Evolutionary conservation across 139 green algal genomes (phyloP).

Genomic region (Chlorella sp.): DNA sequence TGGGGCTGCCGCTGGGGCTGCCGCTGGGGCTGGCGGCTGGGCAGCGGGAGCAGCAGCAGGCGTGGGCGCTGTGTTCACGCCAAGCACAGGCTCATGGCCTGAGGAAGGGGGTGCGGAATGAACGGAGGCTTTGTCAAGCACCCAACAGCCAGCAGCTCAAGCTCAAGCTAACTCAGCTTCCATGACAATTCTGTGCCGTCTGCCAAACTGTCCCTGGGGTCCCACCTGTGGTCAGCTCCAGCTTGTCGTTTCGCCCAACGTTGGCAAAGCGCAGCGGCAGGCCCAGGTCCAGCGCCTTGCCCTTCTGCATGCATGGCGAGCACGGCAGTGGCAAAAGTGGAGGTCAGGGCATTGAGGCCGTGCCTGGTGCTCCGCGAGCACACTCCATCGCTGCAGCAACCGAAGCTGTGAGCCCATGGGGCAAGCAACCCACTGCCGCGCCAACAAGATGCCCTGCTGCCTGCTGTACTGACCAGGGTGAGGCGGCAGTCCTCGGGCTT

Average conservation of each 20-base stretch:
- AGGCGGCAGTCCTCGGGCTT: slow-evolving; percentile 42
- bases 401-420: too few relatives aligned
- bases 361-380: too few relatives aligned
- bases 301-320: slow-evolving; percentile 4
- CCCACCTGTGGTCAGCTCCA: slow-evolving; percentile 53
- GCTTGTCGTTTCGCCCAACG: slow-evolving; percentile 41
- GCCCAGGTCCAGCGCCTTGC: slow-evolving; percentile 45
- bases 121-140: too few relatives aligned
- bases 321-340: too few relatives aligned
- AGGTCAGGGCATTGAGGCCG: too few relatives aligned
- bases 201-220: too few relatives aligned
- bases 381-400: too few relatives aligned
- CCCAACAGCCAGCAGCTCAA: too few relatives aligned
- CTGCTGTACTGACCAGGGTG: too few relatives aligned
- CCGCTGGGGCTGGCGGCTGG: neutral
- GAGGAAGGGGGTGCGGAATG: neutral
- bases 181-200: too few relatives aligned
- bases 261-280: slow-evolving; percentile 58
- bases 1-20: neutral
- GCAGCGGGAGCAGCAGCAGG: neutral
- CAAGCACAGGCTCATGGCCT: slow-evolving; percentile 25
- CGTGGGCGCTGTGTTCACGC: slow-evolving; percentile 1
- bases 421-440: too few relatives aligned
- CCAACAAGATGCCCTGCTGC: slow-evolving; percentile 32
- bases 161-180: too few relatives aligned